These are phyloP conservation scores for Epithemia pelagica DNA, from an alignment of 108 stramenopile species.

Conservation along the genomic window DNA sequence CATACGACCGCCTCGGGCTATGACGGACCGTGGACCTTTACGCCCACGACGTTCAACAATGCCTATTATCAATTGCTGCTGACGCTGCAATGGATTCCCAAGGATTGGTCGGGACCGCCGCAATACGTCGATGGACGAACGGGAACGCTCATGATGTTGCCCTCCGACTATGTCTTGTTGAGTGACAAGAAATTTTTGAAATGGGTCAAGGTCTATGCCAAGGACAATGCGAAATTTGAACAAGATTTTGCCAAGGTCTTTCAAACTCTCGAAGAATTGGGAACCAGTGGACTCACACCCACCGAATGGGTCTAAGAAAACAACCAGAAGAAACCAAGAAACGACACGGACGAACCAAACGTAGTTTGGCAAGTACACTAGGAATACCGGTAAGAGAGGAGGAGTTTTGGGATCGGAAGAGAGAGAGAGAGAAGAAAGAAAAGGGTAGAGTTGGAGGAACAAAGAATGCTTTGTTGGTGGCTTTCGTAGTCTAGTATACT, in stretches of 20 bases:
- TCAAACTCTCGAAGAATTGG: slow-evolving; percentile 62
- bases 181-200: slow-evolving; percentile 64
- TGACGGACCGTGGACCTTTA: slow-evolving; percentile 79
- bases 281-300: slow-evolving; percentile 31
- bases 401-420: too few relatives aligned
- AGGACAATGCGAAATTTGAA: slow-evolving; percentile 52
- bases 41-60: slow-evolving; percentile 73
- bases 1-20: slow-evolving; percentile 73
- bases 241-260: slow-evolving; percentile 74
- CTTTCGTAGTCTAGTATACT: too few relatives aligned
- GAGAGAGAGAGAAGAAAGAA: too few relatives aligned
- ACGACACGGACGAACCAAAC: too few relatives aligned
- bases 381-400: too few relatives aligned
- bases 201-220: slow-evolving; percentile 68
- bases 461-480: too few relatives aligned
- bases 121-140: slow-evolving; percentile 68
- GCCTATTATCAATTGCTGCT: slow-evolving; percentile 64
- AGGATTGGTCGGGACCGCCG: slow-evolving; percentile 55
- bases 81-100: slow-evolving; percentile 46
- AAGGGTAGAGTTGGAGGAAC: too few relatives aligned
- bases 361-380: too few relatives aligned
- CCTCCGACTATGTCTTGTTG: slow-evolving; percentile 67
- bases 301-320: slow-evolving; percentile 34
- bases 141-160: slow-evolving; percentile 75
- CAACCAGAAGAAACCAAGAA: too few relatives aligned